Percentiles rank a stretch among this genome's conserved stretches.
phyloP scores from a whole-genome alignment of 2,329 filamentous ascomycete species.

The Pseudogymnoascus sp. region DNA sequence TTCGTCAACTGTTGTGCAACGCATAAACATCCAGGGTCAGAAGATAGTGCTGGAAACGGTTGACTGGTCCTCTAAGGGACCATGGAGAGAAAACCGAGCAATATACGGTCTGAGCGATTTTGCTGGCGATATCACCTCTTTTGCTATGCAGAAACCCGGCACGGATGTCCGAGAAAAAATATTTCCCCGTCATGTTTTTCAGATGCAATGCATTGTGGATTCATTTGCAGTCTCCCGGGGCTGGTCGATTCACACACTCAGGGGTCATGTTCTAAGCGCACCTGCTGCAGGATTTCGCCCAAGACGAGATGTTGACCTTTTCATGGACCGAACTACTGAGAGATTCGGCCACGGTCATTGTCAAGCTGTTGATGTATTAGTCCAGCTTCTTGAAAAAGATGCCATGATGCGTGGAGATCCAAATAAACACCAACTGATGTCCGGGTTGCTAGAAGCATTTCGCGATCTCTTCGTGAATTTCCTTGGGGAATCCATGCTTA shows the following conservation, averaged over 20 bases:
- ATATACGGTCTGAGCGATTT: constrained; percentile 40
- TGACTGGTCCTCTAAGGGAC: constrained; percentile 35
- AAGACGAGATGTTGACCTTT: constrained; percentile 29
- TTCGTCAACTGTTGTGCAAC: no score
- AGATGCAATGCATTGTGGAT: constrained; percentile 43
- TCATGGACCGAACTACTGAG: no score
- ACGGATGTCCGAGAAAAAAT: constrained; percentile 33
- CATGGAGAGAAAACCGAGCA: constrained; percentile 29
- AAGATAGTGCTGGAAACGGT: constrained; percentile 28
- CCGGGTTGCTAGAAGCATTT: no score
- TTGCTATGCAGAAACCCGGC: constrained; percentile 37
- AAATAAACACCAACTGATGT: no score
- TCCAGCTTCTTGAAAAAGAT: no score
- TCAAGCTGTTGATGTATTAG: no score
- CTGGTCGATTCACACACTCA: constrained; percentile 29
- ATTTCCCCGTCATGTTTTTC: constrained; percentile 39
- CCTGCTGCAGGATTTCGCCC: constrained; percentile 31
- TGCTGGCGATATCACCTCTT: constrained; percentile 33
- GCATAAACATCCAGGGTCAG: constrained; percentile 18
- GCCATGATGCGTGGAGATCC: no score
- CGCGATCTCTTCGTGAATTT: no score
- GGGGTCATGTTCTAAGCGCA: constrained; percentile 29
- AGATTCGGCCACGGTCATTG: constrained; percentile 19
- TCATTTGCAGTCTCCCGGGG: constrained; percentile 36
- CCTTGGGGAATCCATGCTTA: no score